Conservation (phyloP, 768 basidiomycete genomes). For the Gloeostereum incarnatum region DNA sequence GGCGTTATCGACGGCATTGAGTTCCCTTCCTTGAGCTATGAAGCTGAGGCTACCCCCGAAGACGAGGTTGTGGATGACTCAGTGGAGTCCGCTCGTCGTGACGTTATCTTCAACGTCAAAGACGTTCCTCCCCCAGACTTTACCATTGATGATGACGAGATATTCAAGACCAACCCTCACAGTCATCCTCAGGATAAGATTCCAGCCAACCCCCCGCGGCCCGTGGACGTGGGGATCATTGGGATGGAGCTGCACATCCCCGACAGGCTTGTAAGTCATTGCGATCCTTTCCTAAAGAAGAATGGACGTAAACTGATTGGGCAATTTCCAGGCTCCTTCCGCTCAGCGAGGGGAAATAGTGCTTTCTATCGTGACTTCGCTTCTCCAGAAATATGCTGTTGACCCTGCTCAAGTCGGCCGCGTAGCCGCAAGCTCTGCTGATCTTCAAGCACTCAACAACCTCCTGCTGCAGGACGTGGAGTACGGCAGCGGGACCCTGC, state of each 20-base stretch:
- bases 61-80: constrained; percentile 1
- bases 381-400: too few relatives aligned
- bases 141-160: neutral
- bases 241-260: neutral
- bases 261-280: too few relatives aligned
- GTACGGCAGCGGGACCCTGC: too few relatives aligned
- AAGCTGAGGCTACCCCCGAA: constrained; percentile 1
- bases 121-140: constrained; percentile 1
- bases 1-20: constrained; percentile 1
- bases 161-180: neutral
- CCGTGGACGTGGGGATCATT: neutral
- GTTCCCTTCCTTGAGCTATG: constrained; percentile 4
- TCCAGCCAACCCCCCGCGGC: neutral
- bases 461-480: too few relatives aligned
- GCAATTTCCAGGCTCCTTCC: too few relatives aligned
- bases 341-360: too few relatives aligned
- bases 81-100: neutral
- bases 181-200: neutral
- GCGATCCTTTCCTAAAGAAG: too few relatives aligned
- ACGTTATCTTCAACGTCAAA: neutral
- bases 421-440: too few relatives aligned
- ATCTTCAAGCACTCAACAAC: too few relatives aligned
- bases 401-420: too few relatives aligned
- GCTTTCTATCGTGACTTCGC: too few relatives aligned
- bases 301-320: too few relatives aligned